Evolutionary conservation across 2,329 filamentous ascomycete species (phyloP).

Genomic region (Plectosphaerella plurivora): DNA sequence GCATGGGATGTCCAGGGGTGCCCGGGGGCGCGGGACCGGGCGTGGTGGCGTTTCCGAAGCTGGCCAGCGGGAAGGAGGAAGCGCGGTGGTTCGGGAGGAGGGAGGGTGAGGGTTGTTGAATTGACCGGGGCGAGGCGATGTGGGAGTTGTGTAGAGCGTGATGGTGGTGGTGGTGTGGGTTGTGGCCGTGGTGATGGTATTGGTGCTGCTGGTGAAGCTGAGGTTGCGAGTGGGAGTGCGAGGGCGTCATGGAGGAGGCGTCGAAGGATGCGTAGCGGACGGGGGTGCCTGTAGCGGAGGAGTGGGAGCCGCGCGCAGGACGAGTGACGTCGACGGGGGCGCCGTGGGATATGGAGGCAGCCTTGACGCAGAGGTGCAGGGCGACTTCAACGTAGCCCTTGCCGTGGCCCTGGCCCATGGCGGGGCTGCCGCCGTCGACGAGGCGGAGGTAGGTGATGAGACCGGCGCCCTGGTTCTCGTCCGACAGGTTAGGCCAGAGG

Average conservation of each 20-base stretch:
- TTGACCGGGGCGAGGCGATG: slow-evolving; percentile 7
- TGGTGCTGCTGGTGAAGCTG: slow-evolving; percentile 12
- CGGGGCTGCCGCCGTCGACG: slow-evolving; percentile 81
- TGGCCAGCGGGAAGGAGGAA: not conserved
- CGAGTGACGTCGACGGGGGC: slow-evolving; percentile 71
- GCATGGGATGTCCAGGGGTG: too few relatives aligned
- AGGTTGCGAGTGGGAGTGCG: slow-evolving; percentile 1
- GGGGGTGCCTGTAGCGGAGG: slow-evolving; percentile 8
- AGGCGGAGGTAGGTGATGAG: slow-evolving; percentile 87
- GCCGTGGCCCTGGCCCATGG: slow-evolving; percentile 73
- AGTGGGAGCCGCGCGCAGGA: slow-evolving; percentile 52
- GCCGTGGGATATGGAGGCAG: slow-evolving; percentile 84
- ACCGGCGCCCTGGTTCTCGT: slow-evolving; percentile 92
- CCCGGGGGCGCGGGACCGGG: too few relatives aligned
- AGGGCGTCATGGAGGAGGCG: slow-evolving; percentile 18
- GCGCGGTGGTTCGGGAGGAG: not conserved
- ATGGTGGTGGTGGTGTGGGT: not conserved
- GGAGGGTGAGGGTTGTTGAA: slow-evolving; percentile 5
- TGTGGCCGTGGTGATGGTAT: slow-evolving; percentile 11
- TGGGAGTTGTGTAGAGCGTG: not conserved
- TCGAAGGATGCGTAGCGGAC: slow-evolving; percentile 23
- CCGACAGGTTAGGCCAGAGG: slow-evolving; percentile 95
- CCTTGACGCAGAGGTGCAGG: slow-evolving; percentile 83
- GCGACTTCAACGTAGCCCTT: slow-evolving; percentile 85
- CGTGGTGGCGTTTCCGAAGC: not conserved